Percentiles rank a stretch among this genome's conserved stretches.
Conservation (phyloP, 2,329 filamentous ascomycete genomes). For the Thermomyces lanuginosus region DNA sequence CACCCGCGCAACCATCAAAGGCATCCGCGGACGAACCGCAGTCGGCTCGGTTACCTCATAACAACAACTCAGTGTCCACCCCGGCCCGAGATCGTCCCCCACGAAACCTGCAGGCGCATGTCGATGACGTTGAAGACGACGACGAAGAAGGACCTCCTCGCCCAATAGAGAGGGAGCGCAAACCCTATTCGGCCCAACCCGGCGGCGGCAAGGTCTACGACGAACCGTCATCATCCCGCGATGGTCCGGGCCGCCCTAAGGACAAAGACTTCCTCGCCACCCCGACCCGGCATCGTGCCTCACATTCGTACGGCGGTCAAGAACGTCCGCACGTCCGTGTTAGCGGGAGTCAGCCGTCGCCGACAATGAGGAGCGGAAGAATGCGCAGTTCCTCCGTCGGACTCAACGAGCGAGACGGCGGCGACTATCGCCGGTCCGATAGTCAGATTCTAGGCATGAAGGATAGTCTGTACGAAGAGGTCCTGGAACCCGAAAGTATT, state of each 20-base stretch:
- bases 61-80: too few relatives aligned
- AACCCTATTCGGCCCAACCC: slow-evolving; percentile 46
- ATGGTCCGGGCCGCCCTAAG: background rate
- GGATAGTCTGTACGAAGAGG: slow-evolving; percentile 10
- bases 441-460: slow-evolving; percentile 15
- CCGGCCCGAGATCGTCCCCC: too few relatives aligned
- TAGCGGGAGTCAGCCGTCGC: background rate
- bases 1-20: slow-evolving; percentile 9
- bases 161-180: slow-evolving; percentile 48
- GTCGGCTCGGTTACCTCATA: too few relatives aligned
- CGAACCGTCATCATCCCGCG: slow-evolving; percentile 15
- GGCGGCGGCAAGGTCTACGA: slow-evolving; percentile 43
- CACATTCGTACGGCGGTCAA: slow-evolving; percentile 31
- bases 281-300: slow-evolving; percentile 44
- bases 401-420: slow-evolving; percentile 6
- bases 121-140: slow-evolving; percentile 27
- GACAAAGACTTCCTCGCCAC: slow-evolving; percentile 33
- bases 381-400: slow-evolving; percentile 20
- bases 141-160: slow-evolving; percentile 25
- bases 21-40: slow-evolving; percentile 4
- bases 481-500: slow-evolving; percentile 5
- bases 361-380: slow-evolving; percentile 7
- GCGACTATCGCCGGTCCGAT: slow-evolving; percentile 22
- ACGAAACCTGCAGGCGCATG: too few relatives aligned
- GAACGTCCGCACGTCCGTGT: slow-evolving; percentile 12